Percentiles rank a stretch among this genome's conserved stretches.
Conservation (phyloP, 2,329 filamentous ascomycete genomes). For the Aspergillus spinulosporus region DNA sequence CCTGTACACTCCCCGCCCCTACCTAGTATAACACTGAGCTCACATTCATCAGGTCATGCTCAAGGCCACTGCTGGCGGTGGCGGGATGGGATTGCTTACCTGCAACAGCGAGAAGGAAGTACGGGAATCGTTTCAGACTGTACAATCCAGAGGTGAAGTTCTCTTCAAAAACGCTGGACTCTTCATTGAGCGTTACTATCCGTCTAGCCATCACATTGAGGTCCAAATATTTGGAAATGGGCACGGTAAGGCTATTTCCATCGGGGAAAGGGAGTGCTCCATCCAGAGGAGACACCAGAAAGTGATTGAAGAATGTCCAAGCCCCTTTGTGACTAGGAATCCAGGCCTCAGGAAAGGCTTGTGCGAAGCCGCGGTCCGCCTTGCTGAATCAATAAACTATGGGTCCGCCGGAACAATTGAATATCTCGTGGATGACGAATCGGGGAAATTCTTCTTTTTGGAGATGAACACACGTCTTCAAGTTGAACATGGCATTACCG, state of each 20-base stretch:
- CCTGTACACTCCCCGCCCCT: conserved; percentile 38
- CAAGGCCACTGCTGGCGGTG: conserved; percentile 78
- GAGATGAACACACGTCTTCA: conserved; percentile 62
- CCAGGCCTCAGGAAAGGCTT: conserved; percentile 64
- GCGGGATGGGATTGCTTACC: conserved; percentile 82
- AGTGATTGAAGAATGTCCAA: conserved; percentile 85
- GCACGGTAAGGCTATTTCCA: conserved; percentile 73
- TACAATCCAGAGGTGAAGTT: conserved; percentile 71
- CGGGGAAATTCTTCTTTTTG: conserved; percentile 71
- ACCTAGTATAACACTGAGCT: neutral
- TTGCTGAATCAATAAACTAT: conserved; percentile 61
- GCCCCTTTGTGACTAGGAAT: conserved; percentile 60
- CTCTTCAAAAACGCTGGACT: conserved; percentile 83
- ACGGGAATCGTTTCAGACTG: conserved; percentile 66
- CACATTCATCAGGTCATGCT: conserved; percentile 56
- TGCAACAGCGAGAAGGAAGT: conserved; percentile 70
- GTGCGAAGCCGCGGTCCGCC: conserved; percentile 67
- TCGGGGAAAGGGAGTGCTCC: conserved; percentile 86
- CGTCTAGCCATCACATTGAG: conserved; percentile 79
- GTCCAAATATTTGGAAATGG: conserved; percentile 88
- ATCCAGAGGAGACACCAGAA: conserved; percentile 87
- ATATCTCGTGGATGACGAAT: conserved; percentile 83
- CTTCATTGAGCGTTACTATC: conserved; percentile 80
- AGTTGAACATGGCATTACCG: conserved; percentile 60
- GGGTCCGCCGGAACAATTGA: conserved; percentile 88